A percentile compares a stretch with the other conserved stretches of the same genome.
phyloP scores from a whole-genome alignment of 495 filamentous ascomycete genomes.

The Aspergillus hancockii region DNA sequence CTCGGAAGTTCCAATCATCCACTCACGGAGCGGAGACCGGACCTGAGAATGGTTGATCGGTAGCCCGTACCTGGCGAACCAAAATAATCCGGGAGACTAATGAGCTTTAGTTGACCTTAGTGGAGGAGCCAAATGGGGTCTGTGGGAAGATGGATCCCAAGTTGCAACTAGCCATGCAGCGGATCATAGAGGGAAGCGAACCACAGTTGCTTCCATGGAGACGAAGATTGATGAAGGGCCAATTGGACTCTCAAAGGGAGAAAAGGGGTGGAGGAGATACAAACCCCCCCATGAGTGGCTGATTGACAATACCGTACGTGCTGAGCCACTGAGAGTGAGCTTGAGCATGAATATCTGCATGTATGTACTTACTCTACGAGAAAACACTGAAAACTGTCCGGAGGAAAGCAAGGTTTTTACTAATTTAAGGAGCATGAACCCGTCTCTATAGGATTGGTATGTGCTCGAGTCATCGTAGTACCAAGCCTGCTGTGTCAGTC shows the following conservation, averaged over 20 bases:
- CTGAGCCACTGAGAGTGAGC: too few species aligned
- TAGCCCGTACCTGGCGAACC: conserved; percentile 16
- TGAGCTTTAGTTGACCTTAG: not conserved
- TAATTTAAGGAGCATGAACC: too few species aligned
- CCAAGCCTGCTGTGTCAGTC: not conserved
- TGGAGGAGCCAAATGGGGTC: not conserved
- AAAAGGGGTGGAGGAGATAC: not conserved
- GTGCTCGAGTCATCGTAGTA: not conserved
- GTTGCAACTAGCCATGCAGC: conserved; percentile 15
- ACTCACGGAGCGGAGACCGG: conserved; percentile 1
- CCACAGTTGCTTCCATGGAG: conserved; percentile 3
- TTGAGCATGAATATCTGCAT: too few species aligned
- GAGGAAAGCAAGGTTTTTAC: not conserved
- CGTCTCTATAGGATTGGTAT: not conserved
- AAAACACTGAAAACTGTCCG: too few species aligned
- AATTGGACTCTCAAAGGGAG: not conserved
- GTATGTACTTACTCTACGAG: too few species aligned
- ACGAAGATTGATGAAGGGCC: not conserved
- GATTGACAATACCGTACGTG: not conserved
- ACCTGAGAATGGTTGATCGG: conserved; percentile 12
- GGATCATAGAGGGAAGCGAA: not conserved
- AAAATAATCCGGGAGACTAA: conserved; percentile 10
- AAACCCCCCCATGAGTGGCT: not conserved
- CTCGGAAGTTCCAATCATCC: conserved; percentile 6
- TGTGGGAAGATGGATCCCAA: conserved; percentile 14